phyloP scores from a whole-genome alignment of 352 stramenopile species.

The Pythium monospermum region DNA sequence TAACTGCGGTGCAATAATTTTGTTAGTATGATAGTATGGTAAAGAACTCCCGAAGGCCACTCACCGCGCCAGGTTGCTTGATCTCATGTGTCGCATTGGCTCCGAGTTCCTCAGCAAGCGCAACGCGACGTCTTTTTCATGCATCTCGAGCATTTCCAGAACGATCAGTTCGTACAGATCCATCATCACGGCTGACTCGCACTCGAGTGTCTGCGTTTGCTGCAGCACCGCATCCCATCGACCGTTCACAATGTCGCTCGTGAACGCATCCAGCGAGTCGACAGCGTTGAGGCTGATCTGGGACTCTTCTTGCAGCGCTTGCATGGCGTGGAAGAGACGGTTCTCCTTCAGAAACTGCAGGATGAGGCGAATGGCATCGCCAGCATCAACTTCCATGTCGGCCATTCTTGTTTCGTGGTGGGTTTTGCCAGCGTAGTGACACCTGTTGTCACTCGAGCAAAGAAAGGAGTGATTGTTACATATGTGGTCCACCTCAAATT shows the following conservation, averaged over 20 bases:
- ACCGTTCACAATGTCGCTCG: slow-evolving; percentile 70
- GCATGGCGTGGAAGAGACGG: slow-evolving; percentile 75
- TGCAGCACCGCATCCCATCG: slow-evolving; percentile 89
- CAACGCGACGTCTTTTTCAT: slow-evolving; percentile 72
- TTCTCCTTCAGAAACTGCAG: slow-evolving; percentile 92
- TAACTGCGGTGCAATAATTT: slow-evolving; percentile 27
- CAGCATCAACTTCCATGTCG: slow-evolving; percentile 50
- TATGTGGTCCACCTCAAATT: slow-evolving; percentile 1
- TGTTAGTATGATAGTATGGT: not conserved
- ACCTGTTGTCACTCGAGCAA: too few species aligned
- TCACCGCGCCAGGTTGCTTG: slow-evolving; percentile 47
- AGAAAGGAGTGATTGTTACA: slow-evolving; percentile 1
- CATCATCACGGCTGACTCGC: slow-evolving; percentile 63
- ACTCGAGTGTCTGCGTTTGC: slow-evolving; percentile 74
- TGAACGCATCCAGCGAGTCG: slow-evolving; percentile 78
- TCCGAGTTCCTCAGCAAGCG: slow-evolving; percentile 50
- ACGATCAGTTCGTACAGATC: slow-evolving; percentile 88
- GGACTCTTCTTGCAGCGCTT: slow-evolving; percentile 82
- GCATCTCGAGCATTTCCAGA: slow-evolving; percentile 85
- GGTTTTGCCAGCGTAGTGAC: too few species aligned
- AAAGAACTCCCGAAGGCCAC: not conserved
- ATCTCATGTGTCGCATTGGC: slow-evolving; percentile 43
- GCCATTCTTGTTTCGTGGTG: slow-evolving; percentile 1
- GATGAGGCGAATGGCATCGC: slow-evolving; percentile 87
- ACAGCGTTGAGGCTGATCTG: slow-evolving; percentile 86